A percentile compares a stretch with the other conserved stretches of the same genome.
Evolutionary conservation across 2,329 filamentous ascomycete species (phyloP).

Genomic region (Aspergillus udagawae): DNA sequence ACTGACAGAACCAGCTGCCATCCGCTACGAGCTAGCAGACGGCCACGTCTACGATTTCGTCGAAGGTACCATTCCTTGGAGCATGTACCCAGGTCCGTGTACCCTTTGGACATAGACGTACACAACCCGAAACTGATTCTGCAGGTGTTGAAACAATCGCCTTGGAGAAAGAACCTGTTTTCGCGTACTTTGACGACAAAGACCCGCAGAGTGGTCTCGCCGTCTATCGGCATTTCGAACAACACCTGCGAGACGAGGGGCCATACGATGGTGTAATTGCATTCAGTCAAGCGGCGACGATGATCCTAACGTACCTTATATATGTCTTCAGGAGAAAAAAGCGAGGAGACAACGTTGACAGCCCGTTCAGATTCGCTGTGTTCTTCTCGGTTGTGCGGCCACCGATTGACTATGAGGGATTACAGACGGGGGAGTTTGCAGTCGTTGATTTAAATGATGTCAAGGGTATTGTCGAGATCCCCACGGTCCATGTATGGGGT

Average conservation of each 20-base stretch:
- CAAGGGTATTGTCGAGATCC: constrained; percentile 6
- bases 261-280: constrained; percentile 27
- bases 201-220: not conserved
- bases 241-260: constrained; percentile 19
- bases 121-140: not conserved
- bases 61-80: constrained; percentile 14
- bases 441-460: not conserved
- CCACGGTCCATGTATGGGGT: constrained; percentile 18
- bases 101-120: not conserved
- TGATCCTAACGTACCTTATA: constrained; percentile 16
- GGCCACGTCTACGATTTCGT: constrained; percentile 20
- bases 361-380: constrained; percentile 23
- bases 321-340: constrained; percentile 4
- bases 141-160: constrained; percentile 1
- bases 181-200: constrained; percentile 4
- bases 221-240: constrained; percentile 7
- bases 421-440: not conserved
- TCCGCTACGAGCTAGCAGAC: constrained; percentile 19
- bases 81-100: constrained; percentile 10
- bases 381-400: constrained; percentile 14
- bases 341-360: not conserved
- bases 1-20: constrained; percentile 7
- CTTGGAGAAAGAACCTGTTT: constrained; percentile 5
- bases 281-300: constrained; percentile 22
- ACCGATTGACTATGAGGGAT: constrained; percentile 4